phyloP scores from a whole-genome alignment of 148 eudicot genomes.

The Euryodendron excelsum region DNA sequence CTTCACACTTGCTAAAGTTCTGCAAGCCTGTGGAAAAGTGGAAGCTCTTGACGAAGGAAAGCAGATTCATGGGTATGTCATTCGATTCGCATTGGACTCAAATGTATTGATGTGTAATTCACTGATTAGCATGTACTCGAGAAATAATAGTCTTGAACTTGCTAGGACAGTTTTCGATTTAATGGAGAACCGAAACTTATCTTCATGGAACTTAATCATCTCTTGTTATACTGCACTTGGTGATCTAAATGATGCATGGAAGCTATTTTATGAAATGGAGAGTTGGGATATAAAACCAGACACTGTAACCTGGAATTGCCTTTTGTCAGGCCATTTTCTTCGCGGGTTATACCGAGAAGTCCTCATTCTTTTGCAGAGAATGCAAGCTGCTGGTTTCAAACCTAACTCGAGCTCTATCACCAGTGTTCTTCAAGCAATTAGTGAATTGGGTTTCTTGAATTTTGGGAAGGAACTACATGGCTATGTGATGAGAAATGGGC shows the following conservation, averaged over 20 bases:
- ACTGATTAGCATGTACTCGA: conserved; percentile 50
- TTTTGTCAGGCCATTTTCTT: conserved; percentile 57
- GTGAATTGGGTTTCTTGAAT: conserved; percentile 38
- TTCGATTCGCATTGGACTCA: conserved; percentile 33
- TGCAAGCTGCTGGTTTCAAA: conserved; percentile 38
- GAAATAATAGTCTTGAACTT: conserved; percentile 28
- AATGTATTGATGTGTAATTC: conserved; percentile 49
- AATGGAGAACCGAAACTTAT: conserved; percentile 40
- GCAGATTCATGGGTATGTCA: conserved; percentile 59
- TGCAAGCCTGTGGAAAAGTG: conserved; percentile 56
- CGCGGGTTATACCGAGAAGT: conserved; percentile 43
- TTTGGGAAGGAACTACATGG: conserved; percentile 55
- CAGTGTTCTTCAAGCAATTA: conserved; percentile 49
- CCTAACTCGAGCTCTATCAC: conserved; percentile 54
- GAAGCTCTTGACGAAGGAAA: conserved; percentile 44
- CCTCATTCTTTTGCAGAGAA: conserved; percentile 29
- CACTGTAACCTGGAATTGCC: conserved; percentile 62
- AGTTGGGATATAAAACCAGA: conserved; percentile 38
- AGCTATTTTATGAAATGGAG: conserved; percentile 41
- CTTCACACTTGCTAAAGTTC: conserved; percentile 47
- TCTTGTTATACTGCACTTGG: conserved; percentile 53
- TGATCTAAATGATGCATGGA: conserved; percentile 41
- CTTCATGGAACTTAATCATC: conserved; percentile 65
- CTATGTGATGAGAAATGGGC: conserved; percentile 45
- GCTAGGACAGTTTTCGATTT: conserved; percentile 53